Evolutionary conservation across 2,329 filamentous ascomycete genomes (phyloP).

Genomic region (Penicillium fuscoglaucum): DNA sequence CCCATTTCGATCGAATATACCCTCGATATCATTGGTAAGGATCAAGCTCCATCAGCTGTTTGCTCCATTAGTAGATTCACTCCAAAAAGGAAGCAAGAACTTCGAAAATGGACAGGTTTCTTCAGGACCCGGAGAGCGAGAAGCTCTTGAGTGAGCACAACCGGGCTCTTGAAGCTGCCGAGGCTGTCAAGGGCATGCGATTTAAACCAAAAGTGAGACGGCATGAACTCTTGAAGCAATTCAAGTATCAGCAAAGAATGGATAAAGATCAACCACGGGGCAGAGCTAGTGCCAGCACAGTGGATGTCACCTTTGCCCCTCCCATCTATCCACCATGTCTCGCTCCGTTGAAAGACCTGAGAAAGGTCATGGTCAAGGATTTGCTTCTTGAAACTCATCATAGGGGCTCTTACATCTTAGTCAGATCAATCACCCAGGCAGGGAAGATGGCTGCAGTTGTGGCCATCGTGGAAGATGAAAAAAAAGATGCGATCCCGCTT

Average conservation of each 20-base stretch:
- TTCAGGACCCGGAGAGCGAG: neutral
- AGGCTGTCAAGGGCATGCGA: neutral
- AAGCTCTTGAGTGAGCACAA: neutral
- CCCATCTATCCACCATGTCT: constrained; percentile 12
- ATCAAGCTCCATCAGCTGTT: neutral
- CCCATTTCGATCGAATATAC: neutral
- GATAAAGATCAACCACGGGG: neutral
- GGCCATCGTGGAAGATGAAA: constrained; percentile 44
- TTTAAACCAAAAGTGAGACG: neutral
- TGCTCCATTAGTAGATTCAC: neutral
- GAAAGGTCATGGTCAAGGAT: constrained; percentile 32
- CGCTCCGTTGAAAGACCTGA: constrained; percentile 15
- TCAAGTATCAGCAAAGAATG: neutral
- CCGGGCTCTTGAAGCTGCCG: neutral
- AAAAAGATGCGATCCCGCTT: constrained; percentile 31
- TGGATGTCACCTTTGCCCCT: neutral
- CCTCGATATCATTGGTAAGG: neutral
- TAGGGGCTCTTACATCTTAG: constrained; percentile 36
- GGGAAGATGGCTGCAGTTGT: constrained; percentile 30
- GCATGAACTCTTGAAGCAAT: neutral
- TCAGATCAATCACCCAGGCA: constrained; percentile 33
- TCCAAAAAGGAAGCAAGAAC: neutral
- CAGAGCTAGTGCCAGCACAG: neutral
- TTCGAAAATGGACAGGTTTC: neutral
- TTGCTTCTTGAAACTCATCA: constrained; percentile 42